Evolutionary conservation across 1,139 yeast genomes (phyloP).

Genomic region (Lizanozyma gosingica): DNA sequence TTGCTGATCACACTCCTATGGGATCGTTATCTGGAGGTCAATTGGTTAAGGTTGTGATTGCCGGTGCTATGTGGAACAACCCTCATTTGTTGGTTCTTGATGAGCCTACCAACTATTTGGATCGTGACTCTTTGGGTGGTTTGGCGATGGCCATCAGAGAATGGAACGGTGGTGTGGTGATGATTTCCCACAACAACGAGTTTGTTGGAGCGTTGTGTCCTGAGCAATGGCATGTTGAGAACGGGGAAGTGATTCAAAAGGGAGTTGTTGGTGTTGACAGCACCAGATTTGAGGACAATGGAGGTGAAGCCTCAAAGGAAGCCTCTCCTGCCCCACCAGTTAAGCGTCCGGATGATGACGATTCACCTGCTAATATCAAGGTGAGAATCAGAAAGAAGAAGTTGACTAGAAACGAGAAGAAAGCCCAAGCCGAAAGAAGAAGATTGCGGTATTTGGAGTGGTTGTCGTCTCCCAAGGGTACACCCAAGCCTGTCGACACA

Average conservation of each 20-base stretch:
- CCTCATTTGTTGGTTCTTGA: constrained; percentile 96
- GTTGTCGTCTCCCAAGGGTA: constrained; percentile 95
- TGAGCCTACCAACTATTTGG: constrained; percentile 97
- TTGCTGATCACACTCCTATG: constrained; percentile 96
- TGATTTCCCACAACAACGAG: constrained; percentile 96
- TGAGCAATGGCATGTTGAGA: constrained; percentile 96
- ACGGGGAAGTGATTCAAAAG: constrained; percentile 81
- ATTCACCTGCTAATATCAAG: constrained; percentile 93
- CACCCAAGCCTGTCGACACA: constrained; percentile 88
- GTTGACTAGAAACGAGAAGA: constrained; percentile 93
- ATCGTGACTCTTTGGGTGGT: constrained; percentile 96
- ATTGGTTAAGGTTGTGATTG: constrained; percentile 95
- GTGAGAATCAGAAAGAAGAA: constrained; percentile 89
- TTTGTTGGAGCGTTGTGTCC: constrained; percentile 97
- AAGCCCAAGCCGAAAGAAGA: constrained; percentile 85
- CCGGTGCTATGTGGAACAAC: constrained; percentile 99
- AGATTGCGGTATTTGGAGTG: constrained; percentile 90
- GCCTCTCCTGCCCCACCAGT: constrained; percentile 31
- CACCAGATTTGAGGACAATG: constrained; percentile 69
- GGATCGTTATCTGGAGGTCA: constrained; percentile 98
- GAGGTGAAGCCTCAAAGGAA: constrained; percentile 41
- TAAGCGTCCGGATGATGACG: constrained; percentile 58
- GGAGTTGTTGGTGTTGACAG: constrained; percentile 70
- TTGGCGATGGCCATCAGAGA: constrained; percentile 95
- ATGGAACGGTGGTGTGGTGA: constrained; percentile 97